Percentiles rank a stretch among this genome's conserved stretches.
These are phyloP conservation scores for Fusarium lateritium DNA, from an alignment of 2,329 filamentous ascomycete species.

Conservation along the genomic window DNA sequence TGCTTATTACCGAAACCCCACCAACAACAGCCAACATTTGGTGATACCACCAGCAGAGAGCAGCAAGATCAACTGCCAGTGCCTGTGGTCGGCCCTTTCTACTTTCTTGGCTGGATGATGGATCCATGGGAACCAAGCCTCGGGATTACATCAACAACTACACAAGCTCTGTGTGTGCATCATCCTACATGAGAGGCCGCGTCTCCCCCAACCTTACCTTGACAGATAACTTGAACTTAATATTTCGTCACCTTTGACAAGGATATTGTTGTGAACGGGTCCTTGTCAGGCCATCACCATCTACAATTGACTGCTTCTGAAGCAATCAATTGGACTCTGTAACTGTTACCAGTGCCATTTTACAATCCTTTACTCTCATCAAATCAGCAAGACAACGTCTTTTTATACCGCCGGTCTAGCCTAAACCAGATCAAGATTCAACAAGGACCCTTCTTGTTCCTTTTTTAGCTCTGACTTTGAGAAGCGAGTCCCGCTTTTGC, in stretches of 20 bases:
- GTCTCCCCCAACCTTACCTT: conserved; percentile 14
- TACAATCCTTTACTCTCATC: not conserved
- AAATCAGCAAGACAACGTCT: too few relatives aligned
- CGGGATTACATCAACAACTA: conserved; percentile 14
- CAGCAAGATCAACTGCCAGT: not conserved
- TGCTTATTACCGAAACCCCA: conserved; percentile 5
- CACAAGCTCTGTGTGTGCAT: conserved; percentile 24
- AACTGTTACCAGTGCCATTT: not conserved
- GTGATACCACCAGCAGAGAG: not conserved
- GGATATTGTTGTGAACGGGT: not conserved
- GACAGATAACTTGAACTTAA: conserved; percentile 7
- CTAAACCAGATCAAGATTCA: conserved; percentile 11
- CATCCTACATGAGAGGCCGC: conserved; percentile 33
- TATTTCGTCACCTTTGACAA: not conserved
- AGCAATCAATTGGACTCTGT: not conserved
- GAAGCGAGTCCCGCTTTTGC: conserved; percentile 34
- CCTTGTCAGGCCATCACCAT: not conserved
- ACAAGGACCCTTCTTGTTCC: conserved; percentile 17
- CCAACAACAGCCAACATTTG: conserved; percentile 9
- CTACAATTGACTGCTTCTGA: not conserved
- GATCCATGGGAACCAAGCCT: not conserved
- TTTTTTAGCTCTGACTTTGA: conserved; percentile 22
- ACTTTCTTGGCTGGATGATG: conserved; percentile 11
- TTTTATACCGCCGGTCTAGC: not conserved
- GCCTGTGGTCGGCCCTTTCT: not conserved